A percentile compares a stretch with the other conserved stretches of the same genome.
phyloP scores from a whole-genome alignment of 1,284 basidiomycete genomes.

The Ceratobasidium sp. region DNA sequence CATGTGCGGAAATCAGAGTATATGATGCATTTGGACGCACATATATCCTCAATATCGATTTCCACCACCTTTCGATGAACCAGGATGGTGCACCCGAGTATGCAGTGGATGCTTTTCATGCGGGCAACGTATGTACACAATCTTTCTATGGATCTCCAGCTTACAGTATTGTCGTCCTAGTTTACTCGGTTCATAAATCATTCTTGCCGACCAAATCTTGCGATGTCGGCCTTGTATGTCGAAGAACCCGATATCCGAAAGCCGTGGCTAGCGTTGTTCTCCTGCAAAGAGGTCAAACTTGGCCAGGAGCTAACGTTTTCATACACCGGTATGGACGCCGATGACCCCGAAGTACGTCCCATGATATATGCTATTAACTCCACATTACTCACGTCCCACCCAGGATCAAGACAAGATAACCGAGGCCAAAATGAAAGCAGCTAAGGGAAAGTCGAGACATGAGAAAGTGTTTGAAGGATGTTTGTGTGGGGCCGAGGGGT shows the following conservation, averaged over 20 bases:
- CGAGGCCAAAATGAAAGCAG: slow-evolving; percentile 6
- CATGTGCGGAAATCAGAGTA: slow-evolving; percentile 60
- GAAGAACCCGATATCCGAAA: slow-evolving; percentile 72
- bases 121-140: slow-evolving; percentile 76
- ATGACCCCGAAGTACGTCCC: slow-evolving; percentile 57
- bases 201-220: slow-evolving; percentile 88
- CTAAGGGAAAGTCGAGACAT: background rate
- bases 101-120: slow-evolving; percentile 86
- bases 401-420: slow-evolving; percentile 19
- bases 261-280: slow-evolving; percentile 76
- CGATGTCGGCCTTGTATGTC: slow-evolving; percentile 76
- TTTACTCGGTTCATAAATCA: slow-evolving; percentile 87
- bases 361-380: background rate
- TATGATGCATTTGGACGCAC: slow-evolving; percentile 85
- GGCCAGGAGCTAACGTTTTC: slow-evolving; percentile 86
- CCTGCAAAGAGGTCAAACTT: slow-evolving; percentile 70
- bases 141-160: slow-evolving; percentile 45
- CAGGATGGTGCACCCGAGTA: slow-evolving; percentile 57
- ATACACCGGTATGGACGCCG: slow-evolving; percentile 71
- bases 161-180: slow-evolving; percentile 59
- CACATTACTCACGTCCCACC: background rate
- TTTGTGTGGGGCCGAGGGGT: slow-evolving; percentile 28
- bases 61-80: slow-evolving; percentile 64
- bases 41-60: slow-evolving; percentile 88
- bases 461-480: slow-evolving; percentile 38